phyloP scores from a whole-genome alignment of 2,329 filamentous ascomycete species.

The Dothiorella sarmentorum region DNA sequence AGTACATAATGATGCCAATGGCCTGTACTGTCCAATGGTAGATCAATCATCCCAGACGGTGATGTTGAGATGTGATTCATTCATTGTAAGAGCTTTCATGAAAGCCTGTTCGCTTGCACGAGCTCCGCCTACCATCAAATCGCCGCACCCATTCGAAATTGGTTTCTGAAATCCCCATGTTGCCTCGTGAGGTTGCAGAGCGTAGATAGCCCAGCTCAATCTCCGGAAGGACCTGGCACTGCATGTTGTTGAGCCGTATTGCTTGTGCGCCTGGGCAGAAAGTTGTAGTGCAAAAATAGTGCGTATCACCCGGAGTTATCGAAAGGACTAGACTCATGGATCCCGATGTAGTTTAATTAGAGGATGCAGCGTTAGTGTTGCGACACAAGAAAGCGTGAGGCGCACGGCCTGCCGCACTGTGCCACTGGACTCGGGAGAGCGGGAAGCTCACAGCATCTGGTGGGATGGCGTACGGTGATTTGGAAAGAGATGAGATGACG shows the following conservation, averaged over 20 bases:
- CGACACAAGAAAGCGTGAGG: neutral
- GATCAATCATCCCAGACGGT: neutral
- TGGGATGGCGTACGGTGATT: too few relatives aligned
- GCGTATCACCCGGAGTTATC: neutral
- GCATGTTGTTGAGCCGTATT: neutral
- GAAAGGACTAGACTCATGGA: neutral
- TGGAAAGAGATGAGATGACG: too few relatives aligned
- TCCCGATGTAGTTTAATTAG: neutral
- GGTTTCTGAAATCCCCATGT: neutral
- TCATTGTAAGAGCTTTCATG: too few relatives aligned
- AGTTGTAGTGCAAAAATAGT: neutral
- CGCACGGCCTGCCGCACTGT: neutral
- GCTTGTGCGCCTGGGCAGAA: neutral
- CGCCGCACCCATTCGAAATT: too few relatives aligned
- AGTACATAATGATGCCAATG: neutral
- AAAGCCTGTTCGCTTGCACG: neutral
- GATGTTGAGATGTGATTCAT: too few relatives aligned
- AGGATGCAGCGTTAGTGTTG: neutral
- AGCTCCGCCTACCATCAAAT: too few relatives aligned
- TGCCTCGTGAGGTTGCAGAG: neutral
- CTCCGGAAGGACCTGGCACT: slow-evolving; percentile 4
- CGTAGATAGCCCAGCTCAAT: neutral
- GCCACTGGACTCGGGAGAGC: neutral
- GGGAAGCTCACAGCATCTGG: slow-evolving; percentile 2
- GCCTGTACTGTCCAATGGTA: neutral